Evolutionary conservation across 1,284 basidiomycete genomes (phyloP), one percentile per base, ranked within the genome.

Genomic region (Ganoderma multipileum): DNA sequence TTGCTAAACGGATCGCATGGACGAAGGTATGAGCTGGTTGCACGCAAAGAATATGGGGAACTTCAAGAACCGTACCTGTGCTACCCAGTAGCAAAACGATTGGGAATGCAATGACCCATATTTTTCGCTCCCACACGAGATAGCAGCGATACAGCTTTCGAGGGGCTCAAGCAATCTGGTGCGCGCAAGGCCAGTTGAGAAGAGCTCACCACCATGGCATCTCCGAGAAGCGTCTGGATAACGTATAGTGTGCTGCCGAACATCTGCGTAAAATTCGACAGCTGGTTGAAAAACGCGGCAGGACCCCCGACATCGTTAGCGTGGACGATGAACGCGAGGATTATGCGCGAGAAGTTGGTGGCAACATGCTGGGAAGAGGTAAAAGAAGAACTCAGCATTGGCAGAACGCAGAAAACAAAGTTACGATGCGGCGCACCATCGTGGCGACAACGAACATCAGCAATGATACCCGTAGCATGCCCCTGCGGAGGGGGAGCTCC

Each of bases 171-270:
- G 36, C 33, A 6, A 58, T 23, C 23, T 52, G 12, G 47, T 38
- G n/a, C 11, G 18, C 2, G 28, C 55, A 11, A 12, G 20, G n/a
- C 20, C 6, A 20, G 9, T 28, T n/a, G 18, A n/a, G 33, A 20
- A 20, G 20, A 26, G 58, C 71, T 52, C 54, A 72, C 71, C 38
- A 72, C 69, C 65, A 71, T 63, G 11, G 54, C 67, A 28, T 72
- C 71, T 16, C 71, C 71, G 20, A 72, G 36, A 14, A 72, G 44
- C 0, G 77, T 76, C 59, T 76, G 75, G 23, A 71, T 33, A 3
- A 73, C 70, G 59, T 77, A 77, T 7, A 77, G 59, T 1, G 75
- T 71, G 59, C 71, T 78, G 44, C 73, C 72, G 61, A 76, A 71
- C 28, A 78, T 72, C 58, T 76, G 70, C 28, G 72, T 73, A 59